phyloP scores from a whole-genome alignment of 2,329 filamentous ascomycete species.

The Blastomyces gilchristii region DNA sequence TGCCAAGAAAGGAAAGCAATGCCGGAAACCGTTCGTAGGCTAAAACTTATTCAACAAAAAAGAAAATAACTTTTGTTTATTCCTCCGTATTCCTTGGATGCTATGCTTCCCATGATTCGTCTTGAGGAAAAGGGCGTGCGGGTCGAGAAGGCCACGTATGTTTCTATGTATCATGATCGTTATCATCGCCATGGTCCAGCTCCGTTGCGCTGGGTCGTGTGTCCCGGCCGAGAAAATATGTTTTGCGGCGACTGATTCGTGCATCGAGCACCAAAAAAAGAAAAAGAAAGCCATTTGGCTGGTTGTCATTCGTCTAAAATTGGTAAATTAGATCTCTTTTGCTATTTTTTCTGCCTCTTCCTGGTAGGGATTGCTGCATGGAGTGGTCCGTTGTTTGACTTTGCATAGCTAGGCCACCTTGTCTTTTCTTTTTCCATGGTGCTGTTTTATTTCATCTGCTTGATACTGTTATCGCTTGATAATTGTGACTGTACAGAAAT shows the following conservation, averaged over 20 bases:
- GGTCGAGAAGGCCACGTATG: neutral
- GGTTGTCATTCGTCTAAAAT: neutral
- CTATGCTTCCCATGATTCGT: neutral
- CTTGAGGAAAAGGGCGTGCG: neutral
- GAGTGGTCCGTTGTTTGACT: neutral
- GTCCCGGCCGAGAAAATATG: neutral
- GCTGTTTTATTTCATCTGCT: neutral
- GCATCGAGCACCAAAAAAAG: neutral
- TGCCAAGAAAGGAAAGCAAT: too few species aligned
- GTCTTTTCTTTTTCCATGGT: neutral
- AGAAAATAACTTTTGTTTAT: neutral
- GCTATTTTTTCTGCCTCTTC: neutral
- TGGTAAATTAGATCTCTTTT: neutral
- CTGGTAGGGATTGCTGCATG: neutral
- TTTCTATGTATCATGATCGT: neutral
- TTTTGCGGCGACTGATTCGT: neutral
- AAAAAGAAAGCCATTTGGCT: neutral
- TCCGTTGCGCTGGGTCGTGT: neutral
- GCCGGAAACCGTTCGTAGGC: too few species aligned
- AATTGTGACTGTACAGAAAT: conserved; percentile 24
- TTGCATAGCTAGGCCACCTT: neutral
- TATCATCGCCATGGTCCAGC: neutral
- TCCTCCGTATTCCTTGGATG: neutral
- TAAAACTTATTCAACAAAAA: neutral
- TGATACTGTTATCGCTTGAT: conserved; percentile 24